phyloP scores from a whole-genome alignment of 2,329 filamentous ascomycete genomes.

The Fusarium tupiense region DNA sequence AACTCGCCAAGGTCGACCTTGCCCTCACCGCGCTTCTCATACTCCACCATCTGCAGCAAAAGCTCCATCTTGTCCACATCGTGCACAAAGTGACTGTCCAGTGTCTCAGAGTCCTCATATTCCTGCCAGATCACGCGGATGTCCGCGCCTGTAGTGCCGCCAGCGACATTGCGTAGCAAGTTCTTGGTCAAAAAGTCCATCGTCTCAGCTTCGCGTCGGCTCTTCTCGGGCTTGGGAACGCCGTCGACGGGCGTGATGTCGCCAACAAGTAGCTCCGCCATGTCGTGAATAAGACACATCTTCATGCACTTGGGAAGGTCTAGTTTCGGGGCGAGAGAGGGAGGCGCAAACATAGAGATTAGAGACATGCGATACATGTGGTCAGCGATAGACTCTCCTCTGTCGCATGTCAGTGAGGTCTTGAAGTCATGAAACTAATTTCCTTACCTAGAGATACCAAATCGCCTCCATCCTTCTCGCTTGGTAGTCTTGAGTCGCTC shows the following conservation, averaged over 20 bases:
- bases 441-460: constrained; percentile 72
- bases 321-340: constrained; percentile 74
- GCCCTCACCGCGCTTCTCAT: constrained; percentile 77
- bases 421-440: rapidly evolving
- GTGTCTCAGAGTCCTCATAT: constrained; percentile 87
- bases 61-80: constrained; percentile 98
- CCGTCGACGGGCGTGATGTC: constrained; percentile 96
- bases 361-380: constrained; percentile 99
- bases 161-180: constrained; percentile 78
- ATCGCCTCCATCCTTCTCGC: constrained; percentile 94
- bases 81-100: constrained; percentile 90
- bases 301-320: constrained; percentile 87
- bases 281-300: constrained; percentile 97
- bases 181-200: constrained; percentile 88
- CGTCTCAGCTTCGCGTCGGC: constrained; percentile 82
- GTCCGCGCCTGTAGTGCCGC: constrained; percentile 73
- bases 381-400: constrained; percentile 91
- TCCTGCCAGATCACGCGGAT: constrained; percentile 90
- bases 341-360: constrained; percentile 90
- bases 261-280: constrained; percentile 94
- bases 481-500: constrained; percentile 96
- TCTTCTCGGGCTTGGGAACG: constrained; percentile 88
- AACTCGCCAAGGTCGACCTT: constrained; percentile 87
- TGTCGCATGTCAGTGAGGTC: constrained; percentile 41
- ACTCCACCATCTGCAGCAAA: constrained; percentile 94